Conservation (phyloP, 2,329 filamentous ascomycete species). For the Ophiosphaerella korrae region DNA sequence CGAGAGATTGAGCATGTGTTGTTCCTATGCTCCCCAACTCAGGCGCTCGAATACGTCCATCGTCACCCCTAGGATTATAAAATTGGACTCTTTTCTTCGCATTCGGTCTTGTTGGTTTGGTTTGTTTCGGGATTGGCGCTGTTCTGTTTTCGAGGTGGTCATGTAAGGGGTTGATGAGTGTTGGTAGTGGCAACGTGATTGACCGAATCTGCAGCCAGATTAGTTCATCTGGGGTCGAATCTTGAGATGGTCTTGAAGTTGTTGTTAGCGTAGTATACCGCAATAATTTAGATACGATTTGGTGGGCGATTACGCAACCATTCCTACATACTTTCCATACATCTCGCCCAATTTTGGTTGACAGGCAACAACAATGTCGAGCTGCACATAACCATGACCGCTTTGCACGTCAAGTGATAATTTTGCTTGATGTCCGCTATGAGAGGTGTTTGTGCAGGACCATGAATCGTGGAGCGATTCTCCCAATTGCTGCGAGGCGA, state of each 20-base stretch:
- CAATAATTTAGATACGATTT: too few species aligned
- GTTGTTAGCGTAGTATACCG: neutral
- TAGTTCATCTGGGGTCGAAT: neutral
- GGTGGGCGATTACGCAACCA: neutral
- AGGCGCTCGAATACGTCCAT: neutral
- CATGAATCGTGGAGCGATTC: conserved; percentile 7
- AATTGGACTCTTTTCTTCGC: conserved; percentile 2
- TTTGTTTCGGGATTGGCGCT: neutral
- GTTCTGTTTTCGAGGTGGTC: neutral
- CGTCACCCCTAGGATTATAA: neutral
- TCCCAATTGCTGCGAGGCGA: conserved; percentile 6
- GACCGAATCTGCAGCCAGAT: conserved; percentile 18
- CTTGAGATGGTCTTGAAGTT: neutral
- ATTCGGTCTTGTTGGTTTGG: neutral
- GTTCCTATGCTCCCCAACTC: neutral
- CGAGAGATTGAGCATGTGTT: conserved; percentile 1
- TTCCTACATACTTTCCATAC: conserved; percentile 3
- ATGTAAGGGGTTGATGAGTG: neutral
- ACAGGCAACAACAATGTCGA: conserved; percentile 18
- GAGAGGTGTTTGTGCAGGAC: conserved; percentile 19
- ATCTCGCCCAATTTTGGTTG: neutral
- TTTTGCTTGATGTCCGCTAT: conserved; percentile 17
- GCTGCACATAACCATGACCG: conserved; percentile 6
- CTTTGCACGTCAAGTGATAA: conserved; percentile 9
- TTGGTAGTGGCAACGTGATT: conserved; percentile 3